Base-by-base conservation (phyloP, 805 yeast genomes). In the Komagataella pastoris region DNA sequence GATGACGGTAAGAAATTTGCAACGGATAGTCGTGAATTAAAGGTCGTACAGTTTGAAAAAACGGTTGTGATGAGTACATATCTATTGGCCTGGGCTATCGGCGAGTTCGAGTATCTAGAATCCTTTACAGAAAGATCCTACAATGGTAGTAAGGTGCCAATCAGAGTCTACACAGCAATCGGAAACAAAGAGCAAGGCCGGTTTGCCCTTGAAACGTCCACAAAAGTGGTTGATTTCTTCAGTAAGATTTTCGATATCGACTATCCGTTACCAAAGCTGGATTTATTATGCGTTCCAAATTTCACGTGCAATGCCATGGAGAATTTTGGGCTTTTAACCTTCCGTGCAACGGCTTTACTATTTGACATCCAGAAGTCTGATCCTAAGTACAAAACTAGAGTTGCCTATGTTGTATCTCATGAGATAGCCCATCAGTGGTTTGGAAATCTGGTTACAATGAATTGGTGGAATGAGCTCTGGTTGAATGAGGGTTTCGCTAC, bases 401-500 rank as follows among this genome's bases (percentile, higher is more conserved):
- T 87, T 30, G 82, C 88, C 5, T 85, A 85, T 60, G 95, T 87
- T 40, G 85, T 87, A 24, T 82, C 84, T 54, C 96, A 88, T 67
- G 96, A 87, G 67, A 71, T 87, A 53, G 95, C 95, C 8, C 96
- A 87, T 66, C 93, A 88, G 63, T 88, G 95, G 95, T 88, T 87
- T 61, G 95, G 96, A 52, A 83, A 88, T 65, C 75, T 84, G 58
- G 91, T 86, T 54, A 88, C 95, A 48, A 88, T 87, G 95, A 81
- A 84, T 60, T 88, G 95, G 93, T 87, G 96, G 96, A 88, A 87
- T 59, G 93, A 85, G 59, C 73, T 87, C 57, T 87, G 95, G 95
- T 76, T 87, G 55, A 87, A 87, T 62, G 95, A 87, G 68, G 93
- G 95, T 12, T 87, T 87, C 68, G 96, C 95, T 17, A 87, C 96